Evolutionary conservation across 1,284 basidiomycete genomes (phyloP), one percentile per base, ranked within the genome.

Genomic region (Trichosporon asahii): DNA sequence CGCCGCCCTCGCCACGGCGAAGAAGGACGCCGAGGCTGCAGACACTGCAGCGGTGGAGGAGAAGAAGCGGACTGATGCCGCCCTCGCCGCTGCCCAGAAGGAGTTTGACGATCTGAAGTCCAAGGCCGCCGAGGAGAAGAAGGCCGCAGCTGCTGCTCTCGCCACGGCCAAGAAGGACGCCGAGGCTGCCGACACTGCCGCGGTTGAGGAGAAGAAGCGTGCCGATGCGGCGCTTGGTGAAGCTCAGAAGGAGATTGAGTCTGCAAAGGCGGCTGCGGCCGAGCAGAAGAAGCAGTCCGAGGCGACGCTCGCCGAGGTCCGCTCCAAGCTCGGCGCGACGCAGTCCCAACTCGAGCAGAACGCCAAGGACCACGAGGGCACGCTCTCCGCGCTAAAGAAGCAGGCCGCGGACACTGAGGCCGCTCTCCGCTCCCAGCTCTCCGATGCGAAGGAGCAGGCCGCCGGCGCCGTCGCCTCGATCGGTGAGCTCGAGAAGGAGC

Each of bases 401-500:
- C 49, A 37, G 11, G 35, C 57, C 25, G 64, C 55, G 12, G 64
- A 53, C 2, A 64, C 68, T 9, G 53, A 60, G 55, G 6, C 37
- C 0, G 64, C 25, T 15, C 64, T 69, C 25, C 64, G 44, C 14
- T 31, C 53, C 6, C 25, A 64, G 37, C 46, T 61, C 57, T 7
- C 27, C 2, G 29, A 29, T 4, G 27, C 29, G 18, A 61, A 61
- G 27, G 29, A 29, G n/a, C 37, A 29, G 15, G 29, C 27, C 18
- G 57, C 57, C 3, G 57, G 29, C 21, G 35, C 65, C 0, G 66
- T 66, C 23, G 60, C 61, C 12, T 68, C 68, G 3, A 29, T 61
- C 29, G 57, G 29, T 18, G 60, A 64, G n/a, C 57, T 67, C 6
- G 67, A 72, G 65, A 69, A 64, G 2, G 70, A 71, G 35, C 53